Evolutionary conservation across 257 asterid genomes (phyloP).

Genomic region (Ehretia macrophylla): DNA sequence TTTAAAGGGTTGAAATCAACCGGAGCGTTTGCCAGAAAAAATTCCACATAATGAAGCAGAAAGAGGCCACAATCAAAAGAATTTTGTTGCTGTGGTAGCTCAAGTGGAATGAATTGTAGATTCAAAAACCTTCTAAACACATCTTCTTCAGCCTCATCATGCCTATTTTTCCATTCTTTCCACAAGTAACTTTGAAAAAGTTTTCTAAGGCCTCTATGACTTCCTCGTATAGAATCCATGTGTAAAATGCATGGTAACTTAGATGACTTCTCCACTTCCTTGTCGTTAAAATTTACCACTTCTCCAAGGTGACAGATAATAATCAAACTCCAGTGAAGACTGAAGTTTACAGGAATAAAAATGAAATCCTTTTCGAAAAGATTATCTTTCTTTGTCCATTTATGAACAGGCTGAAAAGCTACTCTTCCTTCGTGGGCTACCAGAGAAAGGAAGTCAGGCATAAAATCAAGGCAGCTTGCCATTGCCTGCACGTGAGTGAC

Average conservation of each 20-base stretch:
- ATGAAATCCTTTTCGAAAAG: constrained; percentile 74
- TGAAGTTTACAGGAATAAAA: constrained; percentile 84
- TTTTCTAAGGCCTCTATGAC: constrained; percentile 61
- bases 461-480: no score
- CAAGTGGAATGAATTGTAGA: constrained; percentile 43
- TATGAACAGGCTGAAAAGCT: constrained; percentile 66
- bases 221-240: constrained; percentile 83
- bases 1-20: constrained; percentile 25
- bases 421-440: constrained; percentile 46
- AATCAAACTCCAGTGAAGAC: constrained; percentile 97
- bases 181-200: constrained; percentile 65
- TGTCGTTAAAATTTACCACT: constrained; percentile 48
- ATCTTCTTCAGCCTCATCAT: constrained; percentile 31
- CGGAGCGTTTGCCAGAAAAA: constrained; percentile 59
- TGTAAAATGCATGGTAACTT: constrained; percentile 74
- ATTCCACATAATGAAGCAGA: constrained; percentile 82
- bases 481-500: no score
- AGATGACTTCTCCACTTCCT: constrained; percentile 31
- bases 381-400: constrained; percentile 82
- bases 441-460: no score
- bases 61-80: constrained; percentile 87
- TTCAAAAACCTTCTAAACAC: constrained; percentile 39
- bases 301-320: constrained; percentile 85
- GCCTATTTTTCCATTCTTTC: constrained; percentile 80
- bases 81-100: constrained; percentile 94